A percentile compares a stretch with the other conserved stretches of the same genome.
Evolutionary conservation across 192 early-diverging fungal genomes (phyloP).

Genomic region (Entomortierella chlamydospora): DNA sequence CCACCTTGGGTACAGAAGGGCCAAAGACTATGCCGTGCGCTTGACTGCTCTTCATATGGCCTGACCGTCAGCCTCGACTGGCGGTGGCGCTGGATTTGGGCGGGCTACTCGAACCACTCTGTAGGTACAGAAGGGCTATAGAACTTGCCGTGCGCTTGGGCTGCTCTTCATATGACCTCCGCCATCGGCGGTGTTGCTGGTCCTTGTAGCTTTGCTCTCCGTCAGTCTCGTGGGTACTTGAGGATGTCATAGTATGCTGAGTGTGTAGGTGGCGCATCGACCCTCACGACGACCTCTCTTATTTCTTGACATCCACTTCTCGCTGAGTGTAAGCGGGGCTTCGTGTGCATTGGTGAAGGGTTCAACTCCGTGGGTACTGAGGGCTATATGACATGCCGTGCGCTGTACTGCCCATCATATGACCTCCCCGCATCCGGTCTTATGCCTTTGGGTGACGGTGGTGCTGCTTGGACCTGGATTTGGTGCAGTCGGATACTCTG

Average conservation of each 20-base stretch:
- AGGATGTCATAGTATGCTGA: slow-evolving; percentile 7
- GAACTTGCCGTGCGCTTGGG: slow-evolving; percentile 10
- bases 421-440: slow-evolving; percentile 26
- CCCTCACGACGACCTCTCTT: slow-evolving; percentile 26
- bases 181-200: slow-evolving; percentile 16
- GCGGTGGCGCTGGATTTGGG: slow-evolving; percentile 14
- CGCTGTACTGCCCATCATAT: slow-evolving; percentile 24
- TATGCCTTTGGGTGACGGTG: slow-evolving; percentile 1
- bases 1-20: slow-evolving; percentile 14
- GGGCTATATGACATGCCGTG: slow-evolving; percentile 9
- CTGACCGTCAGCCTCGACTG: slow-evolving; percentile 10
- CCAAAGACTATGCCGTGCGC: slow-evolving; percentile 15
- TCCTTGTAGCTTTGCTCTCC: slow-evolving; percentile 22
- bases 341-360: slow-evolving; percentile 16
- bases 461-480: slow-evolving; percentile 16
- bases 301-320: slow-evolving; percentile 27
- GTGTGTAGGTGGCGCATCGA: background rate
- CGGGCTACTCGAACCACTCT: slow-evolving; percentile 9
- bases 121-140: slow-evolving; percentile 30
- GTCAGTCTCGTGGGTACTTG: slow-evolving; percentile 39
- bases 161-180: slow-evolving; percentile 29
- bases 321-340: slow-evolving; percentile 20
- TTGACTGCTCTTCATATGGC: slow-evolving; percentile 25
- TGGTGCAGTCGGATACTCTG: slow-evolving; percentile 15
- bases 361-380: slow-evolving; percentile 18